Conservation (phyloP, 352 stramenopile genomes). For the Phytopythium helicoides region DNA sequence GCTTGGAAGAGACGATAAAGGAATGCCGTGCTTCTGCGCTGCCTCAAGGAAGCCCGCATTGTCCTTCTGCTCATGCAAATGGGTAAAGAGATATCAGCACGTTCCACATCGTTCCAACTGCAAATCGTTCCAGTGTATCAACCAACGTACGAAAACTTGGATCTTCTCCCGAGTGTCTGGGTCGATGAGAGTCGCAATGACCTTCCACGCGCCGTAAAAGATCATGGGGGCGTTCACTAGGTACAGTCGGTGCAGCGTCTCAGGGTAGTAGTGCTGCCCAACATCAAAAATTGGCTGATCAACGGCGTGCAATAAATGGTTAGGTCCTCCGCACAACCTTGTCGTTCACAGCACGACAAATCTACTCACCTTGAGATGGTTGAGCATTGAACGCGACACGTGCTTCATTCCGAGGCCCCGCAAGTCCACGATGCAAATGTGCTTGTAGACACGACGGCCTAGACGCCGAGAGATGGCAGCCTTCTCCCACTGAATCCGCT, state of each 20-base stretch:
- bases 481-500: constrained; percentile 80
- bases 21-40: constrained; percentile 59
- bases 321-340: no score
- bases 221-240: constrained; percentile 80
- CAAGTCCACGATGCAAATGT: constrained; percentile 81
- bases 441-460: constrained; percentile 71
- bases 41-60: constrained; percentile 51
- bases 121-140: not conserved
- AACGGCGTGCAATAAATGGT: no score
- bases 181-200: constrained; percentile 70
- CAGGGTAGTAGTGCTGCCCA: constrained; percentile 75
- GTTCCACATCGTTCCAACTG: no score
- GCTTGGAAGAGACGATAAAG: constrained; percentile 47
- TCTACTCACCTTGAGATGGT: constrained; percentile 65
- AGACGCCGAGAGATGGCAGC: constrained; percentile 59
- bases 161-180: constrained; percentile 82
- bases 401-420: constrained; percentile 73
- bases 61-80: constrained; percentile 38
- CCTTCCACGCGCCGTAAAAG: constrained; percentile 82
- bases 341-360: no score
- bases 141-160: constrained; percentile 63
- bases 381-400: constrained; percentile 46
- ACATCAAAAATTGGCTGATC: constrained; percentile 66
- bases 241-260: constrained; percentile 78
- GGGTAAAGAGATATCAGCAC: constrained; percentile 1